Evolutionary conservation across 2,329 filamentous ascomycete species (phyloP).

Genomic region (Zymoseptoria ardabiliae): DNA sequence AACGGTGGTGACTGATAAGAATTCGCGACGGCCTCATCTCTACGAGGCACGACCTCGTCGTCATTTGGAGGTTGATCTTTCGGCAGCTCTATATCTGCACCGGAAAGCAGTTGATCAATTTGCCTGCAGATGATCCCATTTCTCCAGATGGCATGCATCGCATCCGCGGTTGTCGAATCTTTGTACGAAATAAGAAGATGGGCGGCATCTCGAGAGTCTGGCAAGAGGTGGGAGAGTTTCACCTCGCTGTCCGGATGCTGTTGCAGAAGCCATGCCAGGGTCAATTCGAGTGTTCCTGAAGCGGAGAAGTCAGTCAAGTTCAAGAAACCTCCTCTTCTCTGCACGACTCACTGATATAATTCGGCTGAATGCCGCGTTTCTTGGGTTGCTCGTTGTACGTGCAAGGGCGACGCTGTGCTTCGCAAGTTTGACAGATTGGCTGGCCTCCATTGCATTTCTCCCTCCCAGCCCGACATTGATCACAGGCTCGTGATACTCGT

Average conservation of each 20-base stretch:
- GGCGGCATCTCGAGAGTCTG: conserved; percentile 34
- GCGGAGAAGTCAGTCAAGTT: too few species aligned
- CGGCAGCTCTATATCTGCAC: conserved; percentile 23
- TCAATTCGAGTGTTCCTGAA: conserved; percentile 56
- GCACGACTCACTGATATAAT: conserved; percentile 51
- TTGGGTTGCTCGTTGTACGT: conserved; percentile 67
- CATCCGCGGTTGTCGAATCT: conserved; percentile 47
- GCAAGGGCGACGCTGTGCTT: conserved; percentile 55
- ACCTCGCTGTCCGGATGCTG: conserved; percentile 54
- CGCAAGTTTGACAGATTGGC: conserved; percentile 61
- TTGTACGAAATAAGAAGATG: conserved; percentile 47
- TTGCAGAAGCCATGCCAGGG: conserved; percentile 59
- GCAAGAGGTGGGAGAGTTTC: conserved; percentile 49
- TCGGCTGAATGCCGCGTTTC: conserved; percentile 72
- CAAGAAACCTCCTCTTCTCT: too few species aligned
- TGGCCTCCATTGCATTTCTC: conserved; percentile 67
- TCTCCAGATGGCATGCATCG: conserved; percentile 55
- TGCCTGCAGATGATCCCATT: conserved; percentile 54
- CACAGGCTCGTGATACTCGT: conserved; percentile 35
- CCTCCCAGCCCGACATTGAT: conserved; percentile 34
- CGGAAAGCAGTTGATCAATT: conserved; percentile 56
- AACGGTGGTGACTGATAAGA: conserved; percentile 15
- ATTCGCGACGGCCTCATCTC: neutral
- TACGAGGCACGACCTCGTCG: neutral
- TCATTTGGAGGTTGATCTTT: neutral